Evolutionary conservation across 176 grass and related monocot genomes (phyloP).

Genomic region (Eleusine coracana): DNA sequence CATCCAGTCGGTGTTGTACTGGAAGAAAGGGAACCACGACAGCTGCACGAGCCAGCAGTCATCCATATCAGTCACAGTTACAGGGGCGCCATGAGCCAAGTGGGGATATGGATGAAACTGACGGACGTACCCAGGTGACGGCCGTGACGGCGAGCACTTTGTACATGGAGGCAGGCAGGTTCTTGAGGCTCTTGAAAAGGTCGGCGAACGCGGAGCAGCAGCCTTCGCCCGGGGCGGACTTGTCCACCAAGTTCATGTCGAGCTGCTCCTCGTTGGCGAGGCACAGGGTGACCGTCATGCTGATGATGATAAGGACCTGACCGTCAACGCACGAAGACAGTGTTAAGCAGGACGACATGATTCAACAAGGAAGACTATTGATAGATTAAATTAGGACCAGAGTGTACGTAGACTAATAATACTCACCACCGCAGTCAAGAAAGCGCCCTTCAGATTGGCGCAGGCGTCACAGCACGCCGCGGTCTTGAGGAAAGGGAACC

Average conservation of each 20-base stretch:
- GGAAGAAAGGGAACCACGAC: slow-evolving; percentile 65
- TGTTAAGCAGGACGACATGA: not conserved
- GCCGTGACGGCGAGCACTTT: slow-evolving; percentile 73
- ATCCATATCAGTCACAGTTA: not conserved
- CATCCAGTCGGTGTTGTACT: slow-evolving; percentile 94
- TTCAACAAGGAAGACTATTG: not conserved
- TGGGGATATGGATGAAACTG: no score
- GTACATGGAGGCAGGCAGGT: slow-evolving; percentile 75
- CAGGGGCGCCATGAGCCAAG: not conserved
- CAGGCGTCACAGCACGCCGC: slow-evolving; percentile 59
- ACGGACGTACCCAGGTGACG: slow-evolving; percentile 69
- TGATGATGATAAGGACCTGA: slow-evolving; percentile 48
- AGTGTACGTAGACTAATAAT: no score
- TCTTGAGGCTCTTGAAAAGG: slow-evolving; percentile 62
- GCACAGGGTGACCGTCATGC: slow-evolving; percentile 45
- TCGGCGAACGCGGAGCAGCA: slow-evolving; percentile 43
- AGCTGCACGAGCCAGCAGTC: slow-evolving; percentile 23
- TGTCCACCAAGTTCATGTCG: not conserved
- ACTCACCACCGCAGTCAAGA: slow-evolving; percentile 54
- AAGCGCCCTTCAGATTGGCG: slow-evolving; percentile 59
- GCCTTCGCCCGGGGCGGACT: not conserved
- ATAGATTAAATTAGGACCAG: no score
- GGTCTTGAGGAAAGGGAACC: slow-evolving; percentile 53
- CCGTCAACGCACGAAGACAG: not conserved
- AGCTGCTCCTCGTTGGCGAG: slow-evolving; percentile 45